These are phyloP conservation scores for Parasarocladium wereldwijsianum DNA, from an alignment of 2,329 filamentous ascomycete species.

Conservation along the genomic window DNA sequence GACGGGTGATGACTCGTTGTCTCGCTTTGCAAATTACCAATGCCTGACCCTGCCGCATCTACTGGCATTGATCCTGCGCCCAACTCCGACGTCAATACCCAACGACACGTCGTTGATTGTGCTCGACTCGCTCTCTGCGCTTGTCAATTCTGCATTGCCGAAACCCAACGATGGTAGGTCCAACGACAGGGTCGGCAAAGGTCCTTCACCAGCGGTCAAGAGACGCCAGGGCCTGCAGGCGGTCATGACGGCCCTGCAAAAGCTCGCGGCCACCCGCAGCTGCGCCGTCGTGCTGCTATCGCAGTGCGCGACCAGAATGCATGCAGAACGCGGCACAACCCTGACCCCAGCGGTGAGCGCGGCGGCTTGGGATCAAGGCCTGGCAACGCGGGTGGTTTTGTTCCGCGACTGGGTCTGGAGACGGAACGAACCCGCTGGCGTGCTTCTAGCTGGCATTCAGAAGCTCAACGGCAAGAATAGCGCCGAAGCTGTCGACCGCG, in stretches of 20 bases:
- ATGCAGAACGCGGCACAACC: constrained; percentile 48
- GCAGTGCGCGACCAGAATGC: constrained; percentile 72
- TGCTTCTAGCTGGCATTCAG: constrained; percentile 48
- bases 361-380: constrained; percentile 63
- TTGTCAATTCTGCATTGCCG: constrained; percentile 66
- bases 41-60: constrained; percentile 54
- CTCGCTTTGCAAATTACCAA: constrained; percentile 29
- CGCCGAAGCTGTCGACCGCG: constrained; percentile 22
- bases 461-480: constrained; percentile 43
- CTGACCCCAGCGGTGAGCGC: constrained; percentile 64
- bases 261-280: constrained; percentile 57
- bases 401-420: constrained; percentile 62
- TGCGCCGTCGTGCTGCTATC: constrained; percentile 63
- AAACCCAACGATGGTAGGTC: constrained; percentile 30
- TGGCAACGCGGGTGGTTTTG: constrained; percentile 59
- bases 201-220: constrained; percentile 24
- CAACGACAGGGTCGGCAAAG: constrained; percentile 22
- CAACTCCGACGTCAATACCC: constrained; percentile 49
- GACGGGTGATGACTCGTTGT: neutral
- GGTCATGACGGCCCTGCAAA: constrained; percentile 57
- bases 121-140: constrained; percentile 62
- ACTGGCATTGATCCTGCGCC: constrained; percentile 57
- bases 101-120: constrained; percentile 52
- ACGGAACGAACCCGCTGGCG: constrained; percentile 27
- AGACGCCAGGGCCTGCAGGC: constrained; percentile 39